A percentile compares a stretch with the other conserved stretches of the same genome.
phyloP scores from a whole-genome alignment of 1,139 yeast species.

The Wickerhamiella pararugosa region DNA sequence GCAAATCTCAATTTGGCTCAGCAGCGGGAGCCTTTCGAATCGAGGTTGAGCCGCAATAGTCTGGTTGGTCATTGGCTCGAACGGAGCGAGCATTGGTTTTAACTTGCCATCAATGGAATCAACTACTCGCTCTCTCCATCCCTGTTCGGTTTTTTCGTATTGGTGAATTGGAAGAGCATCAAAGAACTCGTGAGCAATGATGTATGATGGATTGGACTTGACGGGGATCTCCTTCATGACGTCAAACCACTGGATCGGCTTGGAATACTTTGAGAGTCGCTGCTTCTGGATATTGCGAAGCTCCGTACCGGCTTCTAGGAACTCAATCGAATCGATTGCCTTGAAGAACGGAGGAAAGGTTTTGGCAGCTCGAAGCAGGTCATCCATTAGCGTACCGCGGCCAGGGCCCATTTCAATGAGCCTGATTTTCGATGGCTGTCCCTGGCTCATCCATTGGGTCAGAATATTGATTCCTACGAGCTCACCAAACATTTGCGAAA shows the following conservation, averaged over 20 bases:
- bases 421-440: slow-evolving; percentile 34
- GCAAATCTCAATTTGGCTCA: slow-evolving; percentile 55
- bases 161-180: slow-evolving; percentile 75
- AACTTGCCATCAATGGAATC: slow-evolving; percentile 34
- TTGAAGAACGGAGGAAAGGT: slow-evolving; percentile 20
- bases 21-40: slow-evolving; percentile 39
- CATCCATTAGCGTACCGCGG: slow-evolving; percentile 63
- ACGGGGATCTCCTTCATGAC: slow-evolving; percentile 41
- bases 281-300: slow-evolving; percentile 44
- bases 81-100: slow-evolving; percentile 18
- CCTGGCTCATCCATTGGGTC: slow-evolving; percentile 44
- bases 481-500: slow-evolving; percentile 79
- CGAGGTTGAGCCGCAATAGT: slow-evolving; percentile 38
- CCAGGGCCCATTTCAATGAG: slow-evolving; percentile 88
- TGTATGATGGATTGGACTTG: slow-evolving; percentile 37
- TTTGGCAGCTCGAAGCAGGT: slow-evolving; percentile 31
- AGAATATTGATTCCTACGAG: slow-evolving; percentile 59
- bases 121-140: slow-evolving; percentile 70
- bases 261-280: slow-evolving; percentile 31
- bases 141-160: slow-evolving; percentile 37
- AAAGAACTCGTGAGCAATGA: slow-evolving; percentile 74
- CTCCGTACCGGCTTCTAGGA: slow-evolving; percentile 63
- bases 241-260: slow-evolving; percentile 44
- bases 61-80: slow-evolving; percentile 17
- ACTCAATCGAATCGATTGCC: slow-evolving; percentile 29